These are phyloP conservation scores for Lobulomyces angularis DNA, from an alignment of 192 early-diverging fungal species.

Conservation along the genomic window DNA sequence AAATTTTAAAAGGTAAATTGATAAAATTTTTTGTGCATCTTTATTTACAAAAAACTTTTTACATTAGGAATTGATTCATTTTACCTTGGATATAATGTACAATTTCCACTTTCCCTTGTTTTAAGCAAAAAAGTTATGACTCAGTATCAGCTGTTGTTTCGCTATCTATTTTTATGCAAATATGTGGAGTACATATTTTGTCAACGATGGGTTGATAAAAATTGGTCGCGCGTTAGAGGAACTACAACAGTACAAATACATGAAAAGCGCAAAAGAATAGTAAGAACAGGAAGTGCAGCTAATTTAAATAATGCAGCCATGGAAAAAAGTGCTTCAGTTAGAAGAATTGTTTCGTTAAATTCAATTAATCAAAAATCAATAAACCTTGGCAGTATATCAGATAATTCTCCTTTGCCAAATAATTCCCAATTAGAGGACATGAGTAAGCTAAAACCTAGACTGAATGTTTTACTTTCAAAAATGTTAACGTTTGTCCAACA, in stretches of 20 bases:
- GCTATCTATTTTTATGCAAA: constrained; percentile 78
- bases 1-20: too few species aligned
- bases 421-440: constrained; percentile 27
- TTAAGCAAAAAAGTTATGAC: constrained; percentile 68
- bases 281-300: background rate
- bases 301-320: background rate
- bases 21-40: too few species aligned
- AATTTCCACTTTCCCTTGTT: constrained; percentile 82
- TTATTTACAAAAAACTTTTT: background rate
- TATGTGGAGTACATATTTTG: constrained; percentile 75
- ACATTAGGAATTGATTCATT: constrained; percentile 63
- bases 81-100: constrained; percentile 66
- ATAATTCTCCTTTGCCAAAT: too few species aligned
- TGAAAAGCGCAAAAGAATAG: background rate
- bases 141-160: constrained; percentile 85
- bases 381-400: too few species aligned
- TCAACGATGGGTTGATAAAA: constrained; percentile 61
- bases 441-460: constrained; percentile 42
- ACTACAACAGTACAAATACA: background rate
- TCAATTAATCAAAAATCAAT: too few species aligned
- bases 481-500: constrained; percentile 90
- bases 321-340: background rate
- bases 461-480: constrained; percentile 60
- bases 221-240: constrained; percentile 17
- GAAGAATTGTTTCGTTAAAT: too few species aligned